Evolutionary conservation across 768 basidiomycete genomes (phyloP), one percentile per base, ranked within the genome.

Genomic region (Nidularia sp.): DNA sequence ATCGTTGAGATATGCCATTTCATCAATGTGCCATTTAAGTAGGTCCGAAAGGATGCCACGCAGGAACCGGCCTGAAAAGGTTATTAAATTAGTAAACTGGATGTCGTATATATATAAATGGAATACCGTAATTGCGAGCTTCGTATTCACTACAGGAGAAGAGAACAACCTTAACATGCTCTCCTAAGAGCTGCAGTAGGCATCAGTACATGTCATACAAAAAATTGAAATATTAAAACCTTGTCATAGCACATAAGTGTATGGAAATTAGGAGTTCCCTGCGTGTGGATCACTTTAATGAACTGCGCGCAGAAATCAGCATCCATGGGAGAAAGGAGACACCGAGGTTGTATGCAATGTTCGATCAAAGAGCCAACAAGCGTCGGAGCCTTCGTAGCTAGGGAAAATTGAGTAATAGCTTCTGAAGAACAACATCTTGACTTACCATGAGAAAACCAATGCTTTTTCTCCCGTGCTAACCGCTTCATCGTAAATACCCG

Each of bases 91-190:
- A 55, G 25, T 25, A 25, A 25, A 25, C 25, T 25, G 25, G 25
- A 25, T 25, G 25, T 25, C n/a, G n/a, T n/a, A n/a, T n/a, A n/a
- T n/a, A n/a, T n/a, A n/a, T n/a, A n/a, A n/a, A n/a, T n/a, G n/a
- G 55, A 75, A 33, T 61, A 90, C 95, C 94, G 60, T 93, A 94
- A 67, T 98, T 98, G 48, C 88, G 83, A 9, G 93, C 94, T 69
- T 99, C 95, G 59, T 92, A 92, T 70, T 96, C 96, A 57, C 95
- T 97, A 62, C 93, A 95, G 1, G 92, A 89, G 66, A 94, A 97
- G 22, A 98, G 74, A 8, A 94, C 79, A 5, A 86, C 84, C 48
- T 90, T 86, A 48, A 97, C 78, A 56, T 91, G 86, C 42, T 93
- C 90, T 6, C 85, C 85, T 22, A 98, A 84, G 34, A 98, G 71